phyloP scores from a whole-genome alignment of 78 protist genomes.

The Dictyostelium firmibasis region DNA sequence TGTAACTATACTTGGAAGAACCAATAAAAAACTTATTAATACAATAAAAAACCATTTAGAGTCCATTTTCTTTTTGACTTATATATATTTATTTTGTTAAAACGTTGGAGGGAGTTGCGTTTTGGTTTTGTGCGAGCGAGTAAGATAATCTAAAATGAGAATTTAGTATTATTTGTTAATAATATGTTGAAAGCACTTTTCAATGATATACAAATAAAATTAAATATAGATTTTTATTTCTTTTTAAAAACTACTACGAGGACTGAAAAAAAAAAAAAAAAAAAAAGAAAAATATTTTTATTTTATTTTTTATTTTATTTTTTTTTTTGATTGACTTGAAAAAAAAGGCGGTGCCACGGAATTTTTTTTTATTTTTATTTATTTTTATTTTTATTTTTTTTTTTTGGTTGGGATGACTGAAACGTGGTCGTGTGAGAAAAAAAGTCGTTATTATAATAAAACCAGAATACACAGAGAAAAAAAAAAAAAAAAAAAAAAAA shows the following conservation, averaged over 20 bases:
- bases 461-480: not conserved
- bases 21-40: slow-evolving; percentile 50
- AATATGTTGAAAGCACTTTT: not conserved
- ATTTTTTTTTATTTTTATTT: too few relatives aligned
- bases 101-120: not conserved
- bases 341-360: not conserved
- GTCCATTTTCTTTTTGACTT: slow-evolving; percentile 34
- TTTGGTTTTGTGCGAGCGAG: not conserved
- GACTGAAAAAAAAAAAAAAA: too few relatives aligned
- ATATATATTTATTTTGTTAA: not conserved
- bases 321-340: not conserved
- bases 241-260: not conserved
- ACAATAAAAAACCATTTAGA: slow-evolving; percentile 73
- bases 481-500: too few relatives aligned
- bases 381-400: too few relatives aligned
- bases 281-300: not conserved
- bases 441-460: too few relatives aligned
- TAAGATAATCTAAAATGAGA: not conserved
- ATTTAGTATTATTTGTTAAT: not conserved
- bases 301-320: too few relatives aligned
- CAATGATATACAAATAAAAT: not conserved
- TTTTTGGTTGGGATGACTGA: too few relatives aligned
- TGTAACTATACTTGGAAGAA: slow-evolving; percentile 43
- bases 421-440: not conserved
- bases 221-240: too few relatives aligned